Evolutionary conservation across 495 filamentous ascomycete species (phyloP).

Genomic region (Hyaloscypha bicolor): DNA sequence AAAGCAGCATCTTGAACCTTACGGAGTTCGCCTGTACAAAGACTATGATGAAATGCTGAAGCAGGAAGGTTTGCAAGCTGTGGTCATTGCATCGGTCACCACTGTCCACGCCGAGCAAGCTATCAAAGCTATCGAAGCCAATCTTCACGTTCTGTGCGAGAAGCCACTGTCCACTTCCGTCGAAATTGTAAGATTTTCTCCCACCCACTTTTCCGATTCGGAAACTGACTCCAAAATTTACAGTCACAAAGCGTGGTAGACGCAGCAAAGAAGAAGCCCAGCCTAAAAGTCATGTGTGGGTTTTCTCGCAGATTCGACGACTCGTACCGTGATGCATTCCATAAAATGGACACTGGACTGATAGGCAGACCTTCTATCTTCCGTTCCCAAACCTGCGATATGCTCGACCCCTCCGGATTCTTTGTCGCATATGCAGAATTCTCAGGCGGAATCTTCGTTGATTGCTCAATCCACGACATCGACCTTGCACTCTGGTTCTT

Average conservation of each 20-base stretch:
- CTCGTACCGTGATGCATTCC: constrained; percentile 54
- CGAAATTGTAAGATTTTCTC: constrained; percentile 48
- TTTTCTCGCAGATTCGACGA: constrained; percentile 61
- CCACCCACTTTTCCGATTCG: background rate
- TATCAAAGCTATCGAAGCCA: constrained; percentile 55
- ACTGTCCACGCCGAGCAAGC: constrained; percentile 58
- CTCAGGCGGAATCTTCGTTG: constrained; percentile 59
- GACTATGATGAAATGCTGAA: constrained; percentile 60
- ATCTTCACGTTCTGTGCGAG: constrained; percentile 59
- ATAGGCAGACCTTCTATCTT: constrained; percentile 56
- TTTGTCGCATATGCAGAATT: constrained; percentile 59
- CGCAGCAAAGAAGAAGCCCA: constrained; percentile 49
- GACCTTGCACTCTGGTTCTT: constrained; percentile 62
- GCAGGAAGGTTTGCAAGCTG: constrained; percentile 54
- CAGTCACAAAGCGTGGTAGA: constrained; percentile 56
- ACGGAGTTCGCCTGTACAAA: constrained; percentile 49
- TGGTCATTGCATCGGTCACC: constrained; percentile 55
- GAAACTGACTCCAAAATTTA: background rate
- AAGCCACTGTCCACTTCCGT: constrained; percentile 55
- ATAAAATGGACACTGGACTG: constrained; percentile 46
- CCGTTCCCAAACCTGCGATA: constrained; percentile 61
- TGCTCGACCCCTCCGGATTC: constrained; percentile 55
- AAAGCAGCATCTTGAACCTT: constrained; percentile 47
- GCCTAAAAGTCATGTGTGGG: constrained; percentile 61
- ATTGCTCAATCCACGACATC: constrained; percentile 61